Base-by-base conservation (phyloP, 169 alveolate genomes). In the Plasmodium billcollinsi region DNA sequence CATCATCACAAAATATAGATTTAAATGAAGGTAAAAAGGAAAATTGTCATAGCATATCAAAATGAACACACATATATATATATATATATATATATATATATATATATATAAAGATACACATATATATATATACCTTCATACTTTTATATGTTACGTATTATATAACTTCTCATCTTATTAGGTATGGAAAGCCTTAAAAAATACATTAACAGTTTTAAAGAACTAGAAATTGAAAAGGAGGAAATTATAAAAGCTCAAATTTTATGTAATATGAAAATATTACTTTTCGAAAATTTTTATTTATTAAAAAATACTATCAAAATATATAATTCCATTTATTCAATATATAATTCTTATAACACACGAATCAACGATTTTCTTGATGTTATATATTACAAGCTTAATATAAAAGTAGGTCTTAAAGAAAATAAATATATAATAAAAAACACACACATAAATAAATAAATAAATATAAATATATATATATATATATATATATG, bases 181-280 rank as follows among this genome's bases (percentile, higher is more conserved):
- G 91, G 91, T 56, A 83, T 83, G 85, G 85, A 83, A 20, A 83
- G 74, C 65, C 33, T 83, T 56, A 83, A 83, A 58, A 83, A 61
- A 83, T 83, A 83, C 50, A 83, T 83, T n/a, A 83, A 54, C 63
- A 83, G 69, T 5, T 83, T 83, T 73, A 83, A 83, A 69, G 21
- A 24, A 4, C 33, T 83, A 33, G 91, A 83, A 45, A 49, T 83
- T 54, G 91, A 83, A 69, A 83, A 83, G 39, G 91, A 83, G 14
- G 91, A 83, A 69, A 83, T 83, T 69, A 83, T 83, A 39, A 83
- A 83, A 69, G 91, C 70, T 26, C 91, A 83, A 83, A 83, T 83
- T 69, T 69, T 83, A 49, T 83, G 91, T 73, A 83, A 83, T 62
- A 83, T 83, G 91, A 83, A 83, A 56, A 83, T 83, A 33, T 56